phyloP scores from a whole-genome alignment of 129 eudicot genomes.

The Saussurea involucrata region DNA sequence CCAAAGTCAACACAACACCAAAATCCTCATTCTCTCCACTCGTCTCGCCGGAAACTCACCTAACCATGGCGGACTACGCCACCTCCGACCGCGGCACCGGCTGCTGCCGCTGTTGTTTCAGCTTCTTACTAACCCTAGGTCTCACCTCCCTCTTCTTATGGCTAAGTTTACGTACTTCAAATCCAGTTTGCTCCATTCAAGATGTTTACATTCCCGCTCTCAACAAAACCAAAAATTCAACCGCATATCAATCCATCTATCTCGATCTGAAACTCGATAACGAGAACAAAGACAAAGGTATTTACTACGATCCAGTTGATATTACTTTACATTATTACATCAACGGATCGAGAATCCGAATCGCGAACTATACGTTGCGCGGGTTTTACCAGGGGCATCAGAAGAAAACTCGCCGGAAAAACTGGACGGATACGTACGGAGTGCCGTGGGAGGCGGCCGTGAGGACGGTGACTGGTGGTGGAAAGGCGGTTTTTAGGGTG shows the following conservation, averaged over 20 bases:
- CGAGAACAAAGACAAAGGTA: slow-evolving; percentile 59
- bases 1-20: neutral
- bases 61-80: slow-evolving; percentile 36
- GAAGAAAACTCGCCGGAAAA: slow-evolving; percentile 40
- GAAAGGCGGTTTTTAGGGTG: slow-evolving; percentile 36
- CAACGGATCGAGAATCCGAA: neutral
- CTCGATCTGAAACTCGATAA: slow-evolving; percentile 65
- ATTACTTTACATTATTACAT: slow-evolving; percentile 33
- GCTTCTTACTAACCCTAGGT: slow-evolving; percentile 51
- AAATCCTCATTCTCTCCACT: neutral
- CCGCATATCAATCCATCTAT: slow-evolving; percentile 40
- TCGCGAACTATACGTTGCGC: slow-evolving; percentile 38
- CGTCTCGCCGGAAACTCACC: slow-evolving; percentile 8
- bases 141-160: slow-evolving; percentile 61
- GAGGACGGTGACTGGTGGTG: slow-evolving; percentile 30
- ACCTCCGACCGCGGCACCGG: slow-evolving; percentile 13
- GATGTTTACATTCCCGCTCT: slow-evolving; percentile 59
- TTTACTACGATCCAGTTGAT: slow-evolving; percentile 40
- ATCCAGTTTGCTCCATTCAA: slow-evolving; percentile 56
- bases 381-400: slow-evolving; percentile 66
- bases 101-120: slow-evolving; percentile 50
- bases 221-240: slow-evolving; percentile 34
- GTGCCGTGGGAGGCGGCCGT: slow-evolving; percentile 34
- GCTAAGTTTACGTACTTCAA: slow-evolving; percentile 56
- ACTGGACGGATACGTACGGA: slow-evolving; percentile 16